Evolutionary conservation across 2,329 filamentous ascomycete species (phyloP), one percentile per base, ranked within the genome.

Genomic region (Colletotrichum gloeosporioides): DNA sequence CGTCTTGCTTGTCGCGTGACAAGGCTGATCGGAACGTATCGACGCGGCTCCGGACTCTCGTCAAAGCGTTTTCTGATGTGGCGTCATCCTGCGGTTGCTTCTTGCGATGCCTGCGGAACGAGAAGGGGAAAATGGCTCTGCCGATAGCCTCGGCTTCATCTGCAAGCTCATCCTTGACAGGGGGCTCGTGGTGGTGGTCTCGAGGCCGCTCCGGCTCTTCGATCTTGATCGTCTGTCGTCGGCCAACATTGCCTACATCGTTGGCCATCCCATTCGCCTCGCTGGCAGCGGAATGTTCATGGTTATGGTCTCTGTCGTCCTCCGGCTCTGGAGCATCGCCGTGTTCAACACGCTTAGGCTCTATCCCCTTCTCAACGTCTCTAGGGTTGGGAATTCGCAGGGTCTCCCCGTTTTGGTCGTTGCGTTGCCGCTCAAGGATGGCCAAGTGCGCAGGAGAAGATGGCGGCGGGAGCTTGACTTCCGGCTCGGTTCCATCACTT

Each of bases 381-480:
- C 96, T 90, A 1, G 97, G 97, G 25, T 96, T 96, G 0, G 97
- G 97, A 80, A 99, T 99, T 55, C 95, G 93, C 59, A 99, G 87
- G 1, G 96, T 92, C 39, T 93, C 92, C 69, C 92, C 93, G 77
- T 92, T 93, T 77, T 92, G 92, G 3, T 88, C 89, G 72, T 95
- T 93, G 49, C 96, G 92, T 83, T 98, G 96, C 36, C 94, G 93
- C 83, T 98, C 92, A 16, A 98, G 84, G 80, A 99, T 97, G 8
- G 94, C 94, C 81, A 98, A 98, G 81, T 98, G 95, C 71, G 95
- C 94, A 61, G 94, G 89, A 39, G 90, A 88, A 64, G 91, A 83
- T 1, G 91, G 90, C 12, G 93, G 87, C 67, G 85, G 86, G 27
- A 88, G 79, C 69, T 89, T 86, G n/a, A 85, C 82, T 13, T 88